phyloP scores from a whole-genome alignment of 768 basidiomycete genomes.

The Lentinula edodes region DNA sequence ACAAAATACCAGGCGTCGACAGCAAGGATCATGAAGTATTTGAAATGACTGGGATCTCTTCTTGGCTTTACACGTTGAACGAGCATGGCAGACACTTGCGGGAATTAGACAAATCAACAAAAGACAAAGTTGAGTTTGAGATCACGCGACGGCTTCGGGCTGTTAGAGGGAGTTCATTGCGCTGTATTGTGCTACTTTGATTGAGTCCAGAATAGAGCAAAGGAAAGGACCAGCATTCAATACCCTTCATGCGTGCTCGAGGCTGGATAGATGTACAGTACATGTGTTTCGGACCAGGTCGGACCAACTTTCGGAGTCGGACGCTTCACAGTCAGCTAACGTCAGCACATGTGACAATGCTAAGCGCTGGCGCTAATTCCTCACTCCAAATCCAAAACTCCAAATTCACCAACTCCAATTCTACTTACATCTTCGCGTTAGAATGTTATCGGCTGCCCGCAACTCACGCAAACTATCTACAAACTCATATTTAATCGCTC shows the following conservation, averaged over 20 bases:
- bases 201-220: too few relatives aligned
- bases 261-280: too few relatives aligned
- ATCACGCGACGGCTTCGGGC: neutral
- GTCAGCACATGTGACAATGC: neutral
- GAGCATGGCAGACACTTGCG: neutral
- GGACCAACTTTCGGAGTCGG: neutral
- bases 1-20: neutral
- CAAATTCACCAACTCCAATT: neutral
- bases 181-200: too few relatives aligned
- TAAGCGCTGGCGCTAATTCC: neutral
- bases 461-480: conserved; percentile 3
- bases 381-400: neutral
- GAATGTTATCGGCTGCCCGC: conserved; percentile 1
- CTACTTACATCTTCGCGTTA: neutral
- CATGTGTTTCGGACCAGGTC: too few relatives aligned
- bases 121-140: neutral
- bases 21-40: neutral
- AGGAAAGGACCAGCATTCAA: too few relatives aligned
- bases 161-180: too few relatives aligned
- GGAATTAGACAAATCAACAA: neutral
- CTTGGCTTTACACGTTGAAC: neutral
- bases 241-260: too few relatives aligned
- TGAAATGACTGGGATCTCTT: neutral
- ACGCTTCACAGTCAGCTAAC: neutral
- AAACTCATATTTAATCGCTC: conserved; percentile 16